A percentile compares a stretch with the other conserved stretches of the same genome.
phyloP scores from a whole-genome alignment of 2,329 filamentous ascomycete species.

The Phialophora macrospora region DNA sequence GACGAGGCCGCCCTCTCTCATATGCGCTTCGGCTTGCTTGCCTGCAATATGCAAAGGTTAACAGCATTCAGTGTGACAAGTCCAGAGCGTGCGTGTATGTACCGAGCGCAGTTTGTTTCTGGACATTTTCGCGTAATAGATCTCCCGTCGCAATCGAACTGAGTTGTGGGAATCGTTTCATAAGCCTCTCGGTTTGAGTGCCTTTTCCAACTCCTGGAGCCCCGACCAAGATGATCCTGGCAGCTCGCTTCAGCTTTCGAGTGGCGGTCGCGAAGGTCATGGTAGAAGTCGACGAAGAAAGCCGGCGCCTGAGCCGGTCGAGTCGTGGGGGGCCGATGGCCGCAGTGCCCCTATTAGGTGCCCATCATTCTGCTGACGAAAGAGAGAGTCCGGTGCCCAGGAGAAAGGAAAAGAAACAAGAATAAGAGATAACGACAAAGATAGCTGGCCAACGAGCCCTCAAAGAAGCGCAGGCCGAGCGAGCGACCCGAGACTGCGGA shows the following conservation, averaged over 20 bases:
- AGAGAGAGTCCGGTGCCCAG: slow-evolving; percentile 1
- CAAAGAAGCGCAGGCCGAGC: background rate
- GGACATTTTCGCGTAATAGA: slow-evolving; percentile 88
- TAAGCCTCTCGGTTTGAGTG: slow-evolving; percentile 88
- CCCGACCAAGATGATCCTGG: slow-evolving; percentile 91
- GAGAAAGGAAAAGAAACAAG: background rate
- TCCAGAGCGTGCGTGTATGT: slow-evolving; percentile 40
- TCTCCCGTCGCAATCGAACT: slow-evolving; percentile 94
- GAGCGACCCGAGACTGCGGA: slow-evolving; percentile 10
- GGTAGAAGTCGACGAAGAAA: slow-evolving; percentile 11
- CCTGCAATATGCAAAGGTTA: slow-evolving; percentile 58
- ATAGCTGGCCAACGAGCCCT: background rate
- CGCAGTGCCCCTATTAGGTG: slow-evolving; percentile 21
- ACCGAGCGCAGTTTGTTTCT: slow-evolving; percentile 85
- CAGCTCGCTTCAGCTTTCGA: slow-evolving; percentile 72
- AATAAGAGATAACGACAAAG: background rate
- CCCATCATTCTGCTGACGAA: slow-evolving; percentile 19
- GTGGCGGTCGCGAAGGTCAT: slow-evolving; percentile 41
- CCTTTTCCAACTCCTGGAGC: slow-evolving; percentile 97
- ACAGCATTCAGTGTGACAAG: slow-evolving; percentile 20
- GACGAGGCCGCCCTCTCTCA: slow-evolving; percentile 87
- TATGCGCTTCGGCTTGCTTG: slow-evolving; percentile 85
- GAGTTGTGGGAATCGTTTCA: slow-evolving; percentile 84
- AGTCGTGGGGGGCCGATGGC: slow-evolving; percentile 4
- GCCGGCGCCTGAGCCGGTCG: slow-evolving; percentile 4